Evolutionary conservation across 495 filamentous ascomycete genomes (phyloP), one percentile per base, ranked within the genome.

Genomic region (Xylaria acuta): DNA sequence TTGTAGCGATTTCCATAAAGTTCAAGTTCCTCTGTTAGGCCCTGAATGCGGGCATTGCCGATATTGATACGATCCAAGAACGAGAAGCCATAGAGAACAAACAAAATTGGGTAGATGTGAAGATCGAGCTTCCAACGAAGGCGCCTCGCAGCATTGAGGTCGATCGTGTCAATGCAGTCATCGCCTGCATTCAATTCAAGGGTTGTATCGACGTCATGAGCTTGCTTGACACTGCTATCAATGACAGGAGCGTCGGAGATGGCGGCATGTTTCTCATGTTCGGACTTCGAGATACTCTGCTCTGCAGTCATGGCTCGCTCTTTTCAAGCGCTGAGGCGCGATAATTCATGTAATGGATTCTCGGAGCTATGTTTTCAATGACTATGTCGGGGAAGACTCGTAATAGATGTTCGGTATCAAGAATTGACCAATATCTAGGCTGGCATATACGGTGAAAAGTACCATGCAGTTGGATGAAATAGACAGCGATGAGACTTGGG

Each of bases 1-100:
- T 91, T 92, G 85, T 90, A 78, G 20, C 87, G 81, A 69, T 86
- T 82, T 12, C 86, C 87, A 20, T 80, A 72, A 78, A 92, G 85
- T 25, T 85, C 72, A n/a, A 92, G 82, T 53, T 92, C 90, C 18
- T 82, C 78, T 20, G 86, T 84, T 34, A 92, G 80, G 11, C 90
- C 89, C 73, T 90, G 85, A 62, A 92, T 86, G 41, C 83, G 79
- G 8, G 90, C 90, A 79, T 92, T 91, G 68, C 88, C 88, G 63
- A 91, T 89, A 72, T 90, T 91, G 77, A 87, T 86, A 20, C 88
- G 80, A 58, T 86, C 86, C 34, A 87, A 72, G 69, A 86, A 86
- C 16, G 84, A 80, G 65, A 86, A 74, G 54, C 83, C 58, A 73
- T 80, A 86, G 43, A 86, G 71, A 59, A 84, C 58, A 59, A 83